phyloP scores from a whole-genome alignment of 352 stramenopile genomes.

The Pythium utonaiense region DNA sequence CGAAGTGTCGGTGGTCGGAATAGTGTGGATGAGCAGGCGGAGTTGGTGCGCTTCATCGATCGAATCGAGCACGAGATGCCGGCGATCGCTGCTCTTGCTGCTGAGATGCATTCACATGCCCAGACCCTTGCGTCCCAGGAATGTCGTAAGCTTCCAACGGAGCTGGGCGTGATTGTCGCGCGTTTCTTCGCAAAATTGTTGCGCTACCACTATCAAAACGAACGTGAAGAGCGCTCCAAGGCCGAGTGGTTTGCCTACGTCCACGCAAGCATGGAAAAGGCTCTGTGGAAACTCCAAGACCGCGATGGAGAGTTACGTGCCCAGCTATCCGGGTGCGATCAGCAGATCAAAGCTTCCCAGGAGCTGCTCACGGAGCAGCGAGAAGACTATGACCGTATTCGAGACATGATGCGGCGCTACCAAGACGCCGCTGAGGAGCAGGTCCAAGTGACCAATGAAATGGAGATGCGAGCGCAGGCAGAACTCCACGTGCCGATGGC shows the following conservation, averaged over 20 bases:
- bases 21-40: conserved; percentile 1
- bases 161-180: conserved; percentile 5
- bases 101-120: conserved; percentile 23
- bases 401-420: conserved; percentile 56
- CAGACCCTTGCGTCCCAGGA: neutral
- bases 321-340: conserved; percentile 18
- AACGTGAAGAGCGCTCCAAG: conserved; percentile 12
- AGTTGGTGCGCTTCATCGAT: conserved; percentile 23
- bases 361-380: conserved; percentile 34
- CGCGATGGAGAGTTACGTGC: conserved; percentile 23
- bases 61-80: conserved; percentile 25
- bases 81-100: conserved; percentile 17
- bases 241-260: conserved; percentile 27
- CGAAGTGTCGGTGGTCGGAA: neutral
- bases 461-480: conserved; percentile 44
- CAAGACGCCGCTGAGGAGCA: conserved; percentile 60
- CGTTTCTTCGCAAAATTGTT: conserved; percentile 26
- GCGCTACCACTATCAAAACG: conserved; percentile 9
- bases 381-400: conserved; percentile 41
- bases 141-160: conserved; percentile 10
- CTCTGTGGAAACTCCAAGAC: conserved; percentile 40
- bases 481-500: conserved; percentile 60
- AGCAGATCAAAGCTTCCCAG: conserved; percentile 29
- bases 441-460: conserved; percentile 58
- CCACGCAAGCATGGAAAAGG: conserved; percentile 27